Base-by-base conservation (phyloP, 2,329 filamentous ascomycete genomes). In the Colletotrichum limetticola region DNA sequence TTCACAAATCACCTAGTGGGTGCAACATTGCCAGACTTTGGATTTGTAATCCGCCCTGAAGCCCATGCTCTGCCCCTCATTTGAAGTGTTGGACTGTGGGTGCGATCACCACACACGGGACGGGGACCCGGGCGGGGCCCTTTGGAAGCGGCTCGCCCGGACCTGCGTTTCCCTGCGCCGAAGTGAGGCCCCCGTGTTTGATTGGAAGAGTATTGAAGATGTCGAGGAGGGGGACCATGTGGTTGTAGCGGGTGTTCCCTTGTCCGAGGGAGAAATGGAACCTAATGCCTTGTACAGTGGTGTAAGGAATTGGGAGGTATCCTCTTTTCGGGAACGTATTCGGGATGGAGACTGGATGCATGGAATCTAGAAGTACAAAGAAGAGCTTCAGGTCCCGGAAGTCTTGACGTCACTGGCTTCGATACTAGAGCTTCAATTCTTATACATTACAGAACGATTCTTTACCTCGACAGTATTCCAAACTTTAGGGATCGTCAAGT, bases 401-500 rank as follows among this genome's bases (percentile, higher is more conserved):
- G 59, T 72, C 65, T 60, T 72, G 66, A 72, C 65, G 69, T 72
- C 69, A 72, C 65, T 16, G 14, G n/a, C 5, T 1, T 26, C 24
- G 16, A 32, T 5, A 12, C 56, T 14, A 0, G 1, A 5, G 12
- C 11, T 60, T 65, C 30, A 16, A 4, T 8, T 30, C 49, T 12
- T 11, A 8, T 46, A 11, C 49, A 60, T 42, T 55, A 0, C n/a
- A 26, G 22, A 1, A 55, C n/a, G 1, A 24, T 55, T 55, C 4
- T 28, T 16, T n/a, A 59, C 28, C 19, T 28, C 16, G 42, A 46
- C 6, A 46, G 3, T 16, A 19, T 7, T 1, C 12, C 0, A n/a
- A 9, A 46, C 1, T 0, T n/a, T 16, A n/a, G 4, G 3, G 4
- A 46, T 46, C 1, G 3, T 6, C 42, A 8, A 19, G 3, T 46